Percentiles rank a stretch among this genome's conserved stretches.
Conservation (phyloP, 306 rosid species). For the Cicer chorassanicum region DNA sequence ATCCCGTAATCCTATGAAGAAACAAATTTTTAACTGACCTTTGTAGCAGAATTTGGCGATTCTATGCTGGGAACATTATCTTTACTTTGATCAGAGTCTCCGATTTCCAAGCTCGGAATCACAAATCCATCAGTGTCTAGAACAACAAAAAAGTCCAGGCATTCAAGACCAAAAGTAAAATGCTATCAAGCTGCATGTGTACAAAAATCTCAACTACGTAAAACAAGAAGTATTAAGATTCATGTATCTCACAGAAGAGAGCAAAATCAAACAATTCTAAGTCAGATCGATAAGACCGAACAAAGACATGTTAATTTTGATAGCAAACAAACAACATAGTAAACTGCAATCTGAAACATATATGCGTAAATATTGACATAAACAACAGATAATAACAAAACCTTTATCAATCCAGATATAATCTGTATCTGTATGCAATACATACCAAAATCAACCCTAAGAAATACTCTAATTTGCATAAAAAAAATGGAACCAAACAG, state of each 20-base stretch:
- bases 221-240: background rate
- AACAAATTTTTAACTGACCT: constrained; percentile 54
- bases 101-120: constrained; percentile 92
- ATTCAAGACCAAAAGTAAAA: constrained; percentile 23
- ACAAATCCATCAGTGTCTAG: constrained; percentile 94
- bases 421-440: background rate
- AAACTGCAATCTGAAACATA: background rate
- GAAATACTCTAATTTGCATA: background rate
- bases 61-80: constrained; percentile 55
- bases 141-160: constrained; percentile 27
- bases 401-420: background rate
- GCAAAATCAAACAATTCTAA: constrained; percentile 3
- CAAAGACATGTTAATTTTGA: background rate
- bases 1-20: background rate
- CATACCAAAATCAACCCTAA: background rate
- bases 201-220: background rate
- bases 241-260: constrained; percentile 8
- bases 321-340: background rate
- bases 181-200: constrained; percentile 19
- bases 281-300: background rate
- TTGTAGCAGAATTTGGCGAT: constrained; percentile 66
- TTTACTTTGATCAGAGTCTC: constrained; percentile 54
- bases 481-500: background rate
- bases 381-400: constrained; percentile 9
- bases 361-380: background rate